Conservation (phyloP, 176 grass and related monocot genomes). For the Secale cereale region DNA sequence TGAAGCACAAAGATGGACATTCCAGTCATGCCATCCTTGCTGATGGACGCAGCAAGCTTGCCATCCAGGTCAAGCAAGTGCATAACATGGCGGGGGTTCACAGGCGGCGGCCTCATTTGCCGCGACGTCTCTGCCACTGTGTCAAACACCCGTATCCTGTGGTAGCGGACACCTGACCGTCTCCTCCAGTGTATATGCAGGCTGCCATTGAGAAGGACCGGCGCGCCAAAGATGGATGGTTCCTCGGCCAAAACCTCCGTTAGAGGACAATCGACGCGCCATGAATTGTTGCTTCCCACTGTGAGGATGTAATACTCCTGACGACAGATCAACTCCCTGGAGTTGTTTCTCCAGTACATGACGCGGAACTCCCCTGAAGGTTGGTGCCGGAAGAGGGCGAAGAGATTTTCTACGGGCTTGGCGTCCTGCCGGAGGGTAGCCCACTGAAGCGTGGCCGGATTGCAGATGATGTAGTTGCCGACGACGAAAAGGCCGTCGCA, state of each 20-base stretch:
- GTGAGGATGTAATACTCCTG: not conserved
- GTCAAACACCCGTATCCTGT: not conserved
- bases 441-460: not conserved
- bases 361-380: not conserved
- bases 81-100: not conserved
- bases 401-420: fast-evolving
- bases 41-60: not conserved
- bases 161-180: not conserved
- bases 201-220: not conserved
- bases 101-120: not conserved
- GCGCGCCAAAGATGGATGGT: not conserved
- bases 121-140: not conserved
- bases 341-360: not conserved
- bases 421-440: not conserved
- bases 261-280: not conserved
- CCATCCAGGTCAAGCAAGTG: not conserved
- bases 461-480: not conserved
- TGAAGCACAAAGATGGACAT: not conserved
- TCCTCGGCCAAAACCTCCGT: too few species aligned
- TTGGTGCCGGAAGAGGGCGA: not conserved
- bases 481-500: not conserved
- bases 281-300: not conserved
- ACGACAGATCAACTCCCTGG: not conserved
- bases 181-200: not conserved
- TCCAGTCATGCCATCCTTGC: not conserved